Evolutionary conservation across 1,284 basidiomycete species (phyloP), one percentile per base, ranked within the genome.

Genomic region (Leccinum fallax): DNA sequence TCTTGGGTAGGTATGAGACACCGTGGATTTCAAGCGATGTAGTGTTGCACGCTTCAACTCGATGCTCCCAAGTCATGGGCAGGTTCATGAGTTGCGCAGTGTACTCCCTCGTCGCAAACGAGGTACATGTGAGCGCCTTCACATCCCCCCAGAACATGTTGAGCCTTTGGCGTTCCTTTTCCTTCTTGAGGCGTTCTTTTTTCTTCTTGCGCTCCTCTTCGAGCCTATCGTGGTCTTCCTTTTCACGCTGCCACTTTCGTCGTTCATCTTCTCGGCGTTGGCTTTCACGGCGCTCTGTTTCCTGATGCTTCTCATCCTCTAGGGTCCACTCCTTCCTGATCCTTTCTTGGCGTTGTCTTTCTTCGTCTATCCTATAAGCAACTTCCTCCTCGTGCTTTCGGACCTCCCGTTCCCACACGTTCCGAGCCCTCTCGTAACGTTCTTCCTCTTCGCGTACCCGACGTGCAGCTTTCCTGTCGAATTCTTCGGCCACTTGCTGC

Each of bases 61-160:
- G 63, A 55, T 66, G 61, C n/a, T 53, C 26, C 62, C 65, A 73
- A 30, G 52, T 38, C 1, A 0, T 9, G 1, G 71, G 70, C 13
- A 72, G 28, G 36, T 72, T 72, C 57, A 63, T 57, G 11, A 72
- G 65, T 4, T 57, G 53, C 0, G 72, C 72, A 6, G 64, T 62
- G 24, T 72, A 74, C 53, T 69, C 68, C 53, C 68, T 69, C 2
- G 71, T 72, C 0, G 60, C 69, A 36, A 65, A 74, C 0, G 64
- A 65, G 10, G 62, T 71, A 56, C 71, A 72, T 4, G 36, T 30
- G 28, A 63, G 72, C 11, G 56, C 40, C 15, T 61, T 51, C 0
- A 74, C 58, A 3, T 53, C 10, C 2, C 46, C 64, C 71, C 70
- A 71, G 40, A 70, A 70, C 67, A 70, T 67, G 52, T 71, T 60